phyloP scores from a whole-genome alignment of 2,329 filamentous ascomycete species.

The Sclerotinia sclerotiorum region DNA sequence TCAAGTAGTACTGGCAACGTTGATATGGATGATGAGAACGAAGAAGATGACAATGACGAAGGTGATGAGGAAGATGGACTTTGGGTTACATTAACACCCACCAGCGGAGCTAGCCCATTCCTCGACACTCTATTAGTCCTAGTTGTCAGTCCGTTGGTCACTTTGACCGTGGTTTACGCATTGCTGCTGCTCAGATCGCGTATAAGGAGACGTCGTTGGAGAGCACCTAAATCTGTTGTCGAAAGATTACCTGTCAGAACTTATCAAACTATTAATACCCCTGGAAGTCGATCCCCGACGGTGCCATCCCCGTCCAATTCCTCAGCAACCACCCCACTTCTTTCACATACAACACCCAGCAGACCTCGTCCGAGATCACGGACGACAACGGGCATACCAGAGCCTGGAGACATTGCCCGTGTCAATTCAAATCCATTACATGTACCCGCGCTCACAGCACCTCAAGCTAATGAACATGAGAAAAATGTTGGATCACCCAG shows the following conservation, averaged over 20 bases:
- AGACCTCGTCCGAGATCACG: slow-evolving; percentile 62
- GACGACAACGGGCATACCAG: slow-evolving; percentile 61
- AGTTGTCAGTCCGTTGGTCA: slow-evolving; percentile 91
- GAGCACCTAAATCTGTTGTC: slow-evolving; percentile 95
- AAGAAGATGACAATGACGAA: slow-evolving; percentile 44
- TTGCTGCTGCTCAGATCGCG: slow-evolving; percentile 83
- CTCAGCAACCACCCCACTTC: slow-evolving; percentile 76
- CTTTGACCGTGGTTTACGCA: slow-evolving; percentile 88
- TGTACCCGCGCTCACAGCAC: slow-evolving; percentile 30
- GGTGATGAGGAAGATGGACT: slow-evolving; percentile 68
- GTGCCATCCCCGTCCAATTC: slow-evolving; percentile 63
- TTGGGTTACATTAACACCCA: slow-evolving; percentile 95
- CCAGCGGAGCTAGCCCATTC: slow-evolving; percentile 86
- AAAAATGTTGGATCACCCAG: slow-evolving; percentile 49
- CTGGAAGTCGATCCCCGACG: slow-evolving; percentile 57
- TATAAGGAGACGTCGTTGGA: slow-evolving; percentile 86
- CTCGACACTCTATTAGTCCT: slow-evolving; percentile 95
- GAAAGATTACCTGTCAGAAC: slow-evolving; percentile 92
- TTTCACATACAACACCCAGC: slow-evolving; percentile 56
- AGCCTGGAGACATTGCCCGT: slow-evolving; percentile 49
- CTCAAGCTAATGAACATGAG: slow-evolving; percentile 45
- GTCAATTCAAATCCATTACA: slow-evolving; percentile 44
- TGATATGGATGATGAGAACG: slow-evolving; percentile 35
- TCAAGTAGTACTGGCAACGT: slow-evolving; percentile 23
- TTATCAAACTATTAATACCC: slow-evolving; percentile 78